Evolutionary conservation across 2,329 filamentous ascomycete species (phyloP).

Genomic region (Dissoconium aciculare): DNA sequence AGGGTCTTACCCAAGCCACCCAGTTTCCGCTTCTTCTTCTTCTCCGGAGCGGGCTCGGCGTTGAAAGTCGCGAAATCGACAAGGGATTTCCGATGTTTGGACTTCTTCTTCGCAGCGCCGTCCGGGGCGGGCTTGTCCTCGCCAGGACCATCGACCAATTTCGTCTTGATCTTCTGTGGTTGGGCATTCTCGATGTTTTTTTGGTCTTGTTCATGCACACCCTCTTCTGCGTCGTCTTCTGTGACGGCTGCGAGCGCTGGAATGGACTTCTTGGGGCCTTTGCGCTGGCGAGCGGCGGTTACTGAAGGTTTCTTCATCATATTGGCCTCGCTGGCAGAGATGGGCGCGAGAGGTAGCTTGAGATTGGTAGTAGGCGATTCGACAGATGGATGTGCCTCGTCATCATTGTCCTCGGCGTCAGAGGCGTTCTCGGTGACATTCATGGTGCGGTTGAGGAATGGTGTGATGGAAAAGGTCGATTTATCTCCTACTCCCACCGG

Average conservation of each 20-base stretch:
- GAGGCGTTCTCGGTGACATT: slow-evolving; percentile 25
- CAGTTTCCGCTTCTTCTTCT: slow-evolving; percentile 23
- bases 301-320: slow-evolving; percentile 25
- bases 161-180: slow-evolving; percentile 26
- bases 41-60: slow-evolving; percentile 18
- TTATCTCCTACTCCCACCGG: slow-evolving; percentile 62
- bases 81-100: slow-evolving; percentile 31
- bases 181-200: slow-evolving; percentile 23
- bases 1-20: slow-evolving; percentile 25
- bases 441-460: slow-evolving; percentile 67
- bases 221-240: slow-evolving; percentile 24
- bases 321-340: slow-evolving; percentile 32
- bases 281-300: slow-evolving; percentile 18
- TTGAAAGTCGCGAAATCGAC: slow-evolving; percentile 29
- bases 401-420: slow-evolving; percentile 21
- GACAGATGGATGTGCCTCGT: slow-evolving; percentile 15
- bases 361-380: slow-evolving; percentile 19
- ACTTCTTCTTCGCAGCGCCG: slow-evolving; percentile 24
- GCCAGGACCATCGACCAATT: slow-evolving; percentile 21
- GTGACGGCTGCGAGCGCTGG: slow-evolving; percentile 30
- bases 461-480: slow-evolving; percentile 84
- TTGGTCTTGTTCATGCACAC: slow-evolving; percentile 15
- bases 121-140: slow-evolving; percentile 19
- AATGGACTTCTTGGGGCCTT: slow-evolving; percentile 24
- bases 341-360: slow-evolving; percentile 30